Evolutionary conservation across 2,329 filamentous ascomycete genomes (phyloP), one percentile per base, ranked within the genome.

Genomic region (Aureobasidium subglaciale): DNA sequence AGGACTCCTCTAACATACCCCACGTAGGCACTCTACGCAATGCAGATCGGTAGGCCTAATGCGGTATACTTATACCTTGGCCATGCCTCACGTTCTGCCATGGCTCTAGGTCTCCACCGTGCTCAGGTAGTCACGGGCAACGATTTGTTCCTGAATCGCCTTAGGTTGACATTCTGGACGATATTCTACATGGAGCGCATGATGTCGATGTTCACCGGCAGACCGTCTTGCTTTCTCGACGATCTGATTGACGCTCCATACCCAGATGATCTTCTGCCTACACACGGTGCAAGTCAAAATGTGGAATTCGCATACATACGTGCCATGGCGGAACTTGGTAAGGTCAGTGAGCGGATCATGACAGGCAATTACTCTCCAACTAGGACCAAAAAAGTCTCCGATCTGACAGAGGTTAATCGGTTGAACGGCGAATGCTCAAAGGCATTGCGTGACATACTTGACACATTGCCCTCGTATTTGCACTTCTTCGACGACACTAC

Each of bases 61-160:
- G 30, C 16, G 45, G 24, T 50, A 5, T 56, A 56, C 22, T 24
- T 56, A 1, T 56, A 52, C 25, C 35, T 56, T 8, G 55, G 55
- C 1, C 55, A 56, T n/a, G 55, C 55, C 16, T 25, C 45, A 6
- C 34, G 55, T 37, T 56, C 43, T 1, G 55, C 55, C 10, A 56
- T 56, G 55, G 55, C 55, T 22, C 45, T 56, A 7, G 55, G 55
- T n/a, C 55, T 56, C 7, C 55, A 56, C 43, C 45, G 45, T 7
- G 22, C 55, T 1, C 55, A 56, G 13, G 55, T 52, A 9, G 43
- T 56, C n/a, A 11, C 22, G 5, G 45, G 55, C 0, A 43, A 56
- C 15, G 16, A 35, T 9, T 8, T 16, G 4, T 50, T 50, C 15
- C 16, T 38, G 22, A 56, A 49, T 2, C 18, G 37, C 7, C 37